A percentile compares a stretch with the other conserved stretches of the same genome.
These are phyloP conservation scores for Geotrichum klebahnii DNA, from an alignment of 1,139 yeast species.

Conservation along the genomic window DNA sequence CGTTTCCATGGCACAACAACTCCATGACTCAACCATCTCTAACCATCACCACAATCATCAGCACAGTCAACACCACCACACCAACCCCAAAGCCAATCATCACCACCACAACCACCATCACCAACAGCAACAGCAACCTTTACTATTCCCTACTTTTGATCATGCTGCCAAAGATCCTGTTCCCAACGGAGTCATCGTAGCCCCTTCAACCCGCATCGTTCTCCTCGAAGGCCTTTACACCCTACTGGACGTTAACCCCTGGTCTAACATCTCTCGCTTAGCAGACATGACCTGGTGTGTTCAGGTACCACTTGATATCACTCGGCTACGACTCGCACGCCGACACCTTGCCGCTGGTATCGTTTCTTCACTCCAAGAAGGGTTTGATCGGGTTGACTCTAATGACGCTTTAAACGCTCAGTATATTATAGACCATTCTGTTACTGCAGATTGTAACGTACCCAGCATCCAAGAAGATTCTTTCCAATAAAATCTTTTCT, in stretches of 20 bases:
- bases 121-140: neutral
- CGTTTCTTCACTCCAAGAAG: constrained; percentile 53
- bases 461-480: constrained; percentile 29
- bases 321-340: constrained; percentile 56
- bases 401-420: constrained; percentile 71
- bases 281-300: constrained; percentile 42
- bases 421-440: constrained; percentile 48
- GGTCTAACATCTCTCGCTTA: constrained; percentile 35
- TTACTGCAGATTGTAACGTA: constrained; percentile 31
- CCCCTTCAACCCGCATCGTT: constrained; percentile 44
- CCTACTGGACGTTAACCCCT: constrained; percentile 39
- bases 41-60: neutral
- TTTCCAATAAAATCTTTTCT: too few species aligned
- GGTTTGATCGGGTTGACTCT: constrained; percentile 55
- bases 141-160: constrained; percentile 61
- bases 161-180: constrained; percentile 62
- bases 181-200: constrained; percentile 48
- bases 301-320: constrained; percentile 45
- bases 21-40: constrained; percentile 22
- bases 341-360: constrained; percentile 74
- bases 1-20: constrained; percentile 37
- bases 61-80: too few species aligned
- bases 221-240: constrained; percentile 54
- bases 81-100: too few species aligned
- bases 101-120: too few species aligned